phyloP scores from a whole-genome alignment of 306 rosid species.

The Pyrus bretschneideri region DNA sequence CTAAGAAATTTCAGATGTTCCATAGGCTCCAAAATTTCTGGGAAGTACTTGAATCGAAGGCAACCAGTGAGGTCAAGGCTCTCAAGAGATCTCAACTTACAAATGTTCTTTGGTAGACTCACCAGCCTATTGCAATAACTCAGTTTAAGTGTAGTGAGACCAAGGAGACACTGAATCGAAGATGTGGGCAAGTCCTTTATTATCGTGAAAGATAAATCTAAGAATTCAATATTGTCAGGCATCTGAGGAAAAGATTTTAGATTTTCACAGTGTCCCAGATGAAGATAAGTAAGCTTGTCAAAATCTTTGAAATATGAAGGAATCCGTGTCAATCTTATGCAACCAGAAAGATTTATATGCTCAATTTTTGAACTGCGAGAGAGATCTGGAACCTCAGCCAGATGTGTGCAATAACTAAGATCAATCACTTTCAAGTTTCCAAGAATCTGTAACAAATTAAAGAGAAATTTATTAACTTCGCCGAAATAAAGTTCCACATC shows the following conservation, averaged over 20 bases:
- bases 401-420: fast-evolving
- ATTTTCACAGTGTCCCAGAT: fast-evolving
- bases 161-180: neutral
- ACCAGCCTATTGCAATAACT: neutral
- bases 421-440: neutral
- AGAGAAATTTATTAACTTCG: neutral
- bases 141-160: neutral
- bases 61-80: neutral
- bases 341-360: neutral
- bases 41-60: neutral
- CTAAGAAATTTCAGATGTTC: neutral
- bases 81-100: neutral
- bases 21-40: constrained; percentile 6
- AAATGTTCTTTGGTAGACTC: constrained; percentile 3
- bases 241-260: constrained; percentile 5
- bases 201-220: neutral
- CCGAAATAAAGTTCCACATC: too few species aligned
- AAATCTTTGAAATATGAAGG: neutral
- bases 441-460: neutral
- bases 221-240: neutral
- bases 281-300: neutral
- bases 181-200: neutral
- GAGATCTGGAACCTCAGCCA: neutral
- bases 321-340: neutral
- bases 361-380: neutral